Conservation (phyloP, 768 basidiomycete species). For the Tricholoma saponaceum region DNA sequence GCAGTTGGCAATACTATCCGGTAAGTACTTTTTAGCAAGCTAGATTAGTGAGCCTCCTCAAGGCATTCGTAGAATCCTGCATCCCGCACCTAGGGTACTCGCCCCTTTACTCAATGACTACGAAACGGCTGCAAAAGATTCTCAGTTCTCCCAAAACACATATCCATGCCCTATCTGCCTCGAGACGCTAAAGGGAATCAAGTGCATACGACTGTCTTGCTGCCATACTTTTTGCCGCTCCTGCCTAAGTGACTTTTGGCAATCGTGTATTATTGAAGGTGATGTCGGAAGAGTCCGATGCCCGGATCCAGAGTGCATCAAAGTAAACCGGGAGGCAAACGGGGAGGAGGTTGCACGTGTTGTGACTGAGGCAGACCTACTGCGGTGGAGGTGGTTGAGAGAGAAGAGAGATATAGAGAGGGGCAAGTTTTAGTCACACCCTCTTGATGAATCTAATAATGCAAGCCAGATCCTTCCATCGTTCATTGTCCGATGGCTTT, state of each 20-base stretch:
- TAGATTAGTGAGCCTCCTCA: conserved; percentile 3
- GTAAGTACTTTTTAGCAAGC: conserved; percentile 23
- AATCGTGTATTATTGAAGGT: conserved; percentile 75
- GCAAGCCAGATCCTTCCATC: conserved; percentile 62
- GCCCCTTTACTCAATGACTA: conserved; percentile 43
- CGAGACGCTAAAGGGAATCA: conserved; percentile 65
- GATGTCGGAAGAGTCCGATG: conserved; percentile 74
- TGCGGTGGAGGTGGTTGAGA: conserved; percentile 75
- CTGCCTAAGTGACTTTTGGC: conserved; percentile 82
- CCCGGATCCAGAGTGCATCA: conserved; percentile 78
- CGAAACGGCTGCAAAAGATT: conserved; percentile 41
- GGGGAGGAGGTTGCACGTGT: conserved; percentile 74
- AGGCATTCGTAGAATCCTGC: conserved; percentile 39
- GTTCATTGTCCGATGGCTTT: conserved; percentile 76
- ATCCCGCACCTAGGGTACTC: conserved; percentile 54
- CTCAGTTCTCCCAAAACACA: conserved; percentile 57
- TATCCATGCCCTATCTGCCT: conserved; percentile 80
- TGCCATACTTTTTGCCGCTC: conserved; percentile 79
- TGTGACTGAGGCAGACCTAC: conserved; percentile 58
- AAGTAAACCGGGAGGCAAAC: conserved; percentile 50
- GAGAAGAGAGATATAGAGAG: conserved; percentile 70
- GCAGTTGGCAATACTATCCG: conserved; percentile 28
- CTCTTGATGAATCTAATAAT: neutral
- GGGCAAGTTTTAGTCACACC: conserved; percentile 40
- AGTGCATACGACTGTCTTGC: conserved; percentile 69